Conservation (phyloP, 2,329 filamentous ascomycete genomes). For the Colletotrichum limetticola region DNA sequence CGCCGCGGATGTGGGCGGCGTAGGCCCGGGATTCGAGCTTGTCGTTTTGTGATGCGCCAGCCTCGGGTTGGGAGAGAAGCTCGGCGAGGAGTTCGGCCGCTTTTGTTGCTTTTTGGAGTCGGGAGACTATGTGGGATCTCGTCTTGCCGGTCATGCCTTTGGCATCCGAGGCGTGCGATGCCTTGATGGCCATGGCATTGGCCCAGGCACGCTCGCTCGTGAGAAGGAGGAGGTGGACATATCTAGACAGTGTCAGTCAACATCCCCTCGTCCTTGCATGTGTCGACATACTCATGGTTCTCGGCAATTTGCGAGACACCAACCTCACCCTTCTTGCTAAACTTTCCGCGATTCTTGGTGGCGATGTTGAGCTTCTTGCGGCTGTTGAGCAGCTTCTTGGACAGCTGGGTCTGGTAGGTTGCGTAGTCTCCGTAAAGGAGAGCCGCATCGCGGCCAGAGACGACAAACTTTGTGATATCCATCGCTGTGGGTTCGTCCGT, state of each 20-base stretch:
- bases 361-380: slow-evolving; percentile 87
- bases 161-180: slow-evolving; percentile 80
- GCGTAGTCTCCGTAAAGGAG: slow-evolving; percentile 90
- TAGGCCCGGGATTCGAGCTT: slow-evolving; percentile 90
- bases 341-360: slow-evolving; percentile 89
- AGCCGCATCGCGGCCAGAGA: slow-evolving; percentile 82
- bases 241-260: slow-evolving; percentile 59
- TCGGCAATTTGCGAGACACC: slow-evolving; percentile 79
- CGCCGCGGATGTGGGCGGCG: slow-evolving; percentile 78
- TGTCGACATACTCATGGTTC: slow-evolving; percentile 74
- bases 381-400: slow-evolving; percentile 82
- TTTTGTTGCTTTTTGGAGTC: slow-evolving; percentile 81
- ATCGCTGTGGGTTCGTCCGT: slow-evolving; percentile 57
- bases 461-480: slow-evolving; percentile 90
- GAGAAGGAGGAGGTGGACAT: slow-evolving; percentile 82
- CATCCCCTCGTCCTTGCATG: not conserved
- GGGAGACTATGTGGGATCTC: slow-evolving; percentile 88
- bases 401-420: slow-evolving; percentile 83
- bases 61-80: slow-evolving; percentile 70
- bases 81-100: slow-evolving; percentile 75
- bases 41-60: slow-evolving; percentile 75
- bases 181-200: slow-evolving; percentile 94
- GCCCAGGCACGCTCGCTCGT: slow-evolving; percentile 94
- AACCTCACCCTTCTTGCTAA: slow-evolving; percentile 74
- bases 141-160: slow-evolving; percentile 83